Percentiles rank a stretch among this genome's conserved stretches.
phyloP scores from a whole-genome alignment of 2,329 filamentous ascomycete species.

The Cercospora janseana region DNA sequence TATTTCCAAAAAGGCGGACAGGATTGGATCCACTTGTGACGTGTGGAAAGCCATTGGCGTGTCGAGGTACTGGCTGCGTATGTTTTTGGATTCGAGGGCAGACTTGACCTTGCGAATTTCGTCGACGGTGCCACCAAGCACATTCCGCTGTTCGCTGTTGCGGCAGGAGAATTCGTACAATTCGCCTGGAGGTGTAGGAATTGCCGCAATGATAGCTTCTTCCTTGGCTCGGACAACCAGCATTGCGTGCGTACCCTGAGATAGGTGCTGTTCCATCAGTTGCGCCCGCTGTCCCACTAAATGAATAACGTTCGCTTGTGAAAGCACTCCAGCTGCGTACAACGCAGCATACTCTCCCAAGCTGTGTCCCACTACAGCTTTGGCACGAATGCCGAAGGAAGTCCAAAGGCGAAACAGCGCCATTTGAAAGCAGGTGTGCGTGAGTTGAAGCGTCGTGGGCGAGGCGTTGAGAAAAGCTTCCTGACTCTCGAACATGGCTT shows the following conservation, averaged over 20 bases:
- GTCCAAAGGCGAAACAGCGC: constrained; percentile 35
- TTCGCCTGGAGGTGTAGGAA: constrained; percentile 4
- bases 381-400: constrained; percentile 34
- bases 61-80: constrained; percentile 16
- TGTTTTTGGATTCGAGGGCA: constrained; percentile 10
- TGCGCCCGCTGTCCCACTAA: constrained; percentile 39
- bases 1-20: constrained; percentile 17
- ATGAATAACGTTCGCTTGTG: constrained; percentile 35
- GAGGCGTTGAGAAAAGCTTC: constrained; percentile 10
- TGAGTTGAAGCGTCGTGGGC: constrained; percentile 39
- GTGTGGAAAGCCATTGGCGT: constrained; percentile 33
- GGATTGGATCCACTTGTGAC: constrained; percentile 28
- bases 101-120: constrained; percentile 18
- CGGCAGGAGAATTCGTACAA: constrained; percentile 27
- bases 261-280: constrained; percentile 16
- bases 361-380: constrained; percentile 34
- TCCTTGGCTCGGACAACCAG: constrained; percentile 19
- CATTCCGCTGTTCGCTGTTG: constrained; percentile 26
- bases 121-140: constrained; percentile 25
- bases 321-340: constrained; percentile 37
- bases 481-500: constrained; percentile 26
- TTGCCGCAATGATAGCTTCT: constrained; percentile 7
- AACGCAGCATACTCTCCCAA: constrained; percentile 44
- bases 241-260: constrained; percentile 22
- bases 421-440: constrained; percentile 43